Evolutionary conservation across 371 early-diverging fungal species (phyloP), one percentile per base, ranked within the genome.

Genomic region (Mortierella sp.): DNA sequence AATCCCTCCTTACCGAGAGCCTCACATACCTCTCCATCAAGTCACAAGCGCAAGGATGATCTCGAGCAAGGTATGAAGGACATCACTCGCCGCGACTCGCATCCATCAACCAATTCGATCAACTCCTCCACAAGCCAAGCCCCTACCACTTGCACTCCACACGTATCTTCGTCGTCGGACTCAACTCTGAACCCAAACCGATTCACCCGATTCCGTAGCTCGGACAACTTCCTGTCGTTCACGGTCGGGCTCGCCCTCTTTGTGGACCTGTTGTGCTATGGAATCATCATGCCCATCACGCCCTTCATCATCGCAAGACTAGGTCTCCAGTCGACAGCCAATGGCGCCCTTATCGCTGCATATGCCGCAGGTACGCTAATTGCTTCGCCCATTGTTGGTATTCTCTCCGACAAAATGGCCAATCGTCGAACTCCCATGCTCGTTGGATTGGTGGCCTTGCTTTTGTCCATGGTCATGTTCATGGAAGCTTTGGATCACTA

Each of bases 381-480:
- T 19, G 31, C 73, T 4, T 72, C 73, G 4, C 67, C 63, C 21
- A 46, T 62, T 14, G 73, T 59, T 10, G 73, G 73, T 14, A 40
- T 62, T 34, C 47, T 72, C 12, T 72, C 73, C 17, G 73, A 72
- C 57, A 61, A 43, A 59, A 55, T 72, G 49, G 67, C 62, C 21
- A 66, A 66, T 27, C 62, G 73, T 34, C 73, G 73, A 2, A 14
- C 40, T 6, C 87, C 86, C 9, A 92, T 92, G 91, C 27, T 91
- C 16, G 25, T 83, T 16, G 88, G 88, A 7, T 81, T 90, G 13
- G 49, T 69, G 2, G 81, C 83, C 0, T 78, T 90, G n/a, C 72
- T 85, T 50, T 69, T 79, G 14, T 81, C 88, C 9, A 89, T 85
- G 44, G 21, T 89, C 21, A 48, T 89, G 53, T 89, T 92, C 58